Base-by-base conservation (phyloP, 768 basidiomycete genomes). In the Russula sp. region DNA sequence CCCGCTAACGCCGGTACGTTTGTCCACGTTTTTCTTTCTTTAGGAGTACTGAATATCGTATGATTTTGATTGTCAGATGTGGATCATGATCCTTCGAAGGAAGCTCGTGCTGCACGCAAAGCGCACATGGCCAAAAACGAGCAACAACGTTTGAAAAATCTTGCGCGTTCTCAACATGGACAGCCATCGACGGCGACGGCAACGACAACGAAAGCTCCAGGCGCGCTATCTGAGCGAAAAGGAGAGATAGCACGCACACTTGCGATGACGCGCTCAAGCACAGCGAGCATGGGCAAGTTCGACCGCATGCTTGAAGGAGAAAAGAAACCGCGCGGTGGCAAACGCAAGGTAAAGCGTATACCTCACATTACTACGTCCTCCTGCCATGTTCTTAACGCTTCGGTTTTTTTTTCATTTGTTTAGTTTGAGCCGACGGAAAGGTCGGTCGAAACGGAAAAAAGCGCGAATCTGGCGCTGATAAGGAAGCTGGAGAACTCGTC, bases 271-370 rank as follows among this genome's bases (percentile, higher is more conserved):
- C 84, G 90, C 64, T 78, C 80, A 32, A 94, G 94, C 65, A 99
- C 97, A 0, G 97, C 94, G 0, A 95, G 92, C 70, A 88, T 99
- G 88, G 97, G 97, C 68, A 88, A 84, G 70, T 99, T 97, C 70
- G 96, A 98, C 74, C 88, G 84, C 68, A 85, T 81, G 72, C 81
- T 98, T 24, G 89, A 95, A 57, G 95, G 95, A 14, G 97, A 99
- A 76, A 90, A 91, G 74, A 94, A 92, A 75, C 73, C 86, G 50
- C 84, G 84, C 40, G 94, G 94, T 7, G 77, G 94, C 53, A 98
- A 98, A 79, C 85, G 97, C 71, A 98, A 98, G 88, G 93, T 92
- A 67, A 67, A 49, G 79, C 72, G 8, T 8, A 20, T 24, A 18
- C 5, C 14, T 49, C 24, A 34, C 36, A 36, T 1, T 36, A 3